Conservation (phyloP, 805 yeast genomes). For the Debaryomyces castellii region DNA sequence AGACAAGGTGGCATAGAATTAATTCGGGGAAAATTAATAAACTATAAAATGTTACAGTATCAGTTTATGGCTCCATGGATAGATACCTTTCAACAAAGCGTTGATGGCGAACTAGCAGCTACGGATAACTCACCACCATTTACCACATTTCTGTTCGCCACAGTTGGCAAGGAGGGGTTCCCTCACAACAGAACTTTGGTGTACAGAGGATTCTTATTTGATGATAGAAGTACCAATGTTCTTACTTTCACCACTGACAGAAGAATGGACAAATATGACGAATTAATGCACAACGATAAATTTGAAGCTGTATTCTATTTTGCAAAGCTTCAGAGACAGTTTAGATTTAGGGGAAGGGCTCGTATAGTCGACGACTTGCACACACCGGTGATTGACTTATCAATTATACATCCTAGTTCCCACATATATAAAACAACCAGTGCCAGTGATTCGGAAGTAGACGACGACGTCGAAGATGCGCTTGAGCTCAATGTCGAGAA, state of each 20-base stretch:
- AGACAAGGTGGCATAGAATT: not conserved
- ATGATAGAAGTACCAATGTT: slow-evolving; percentile 64
- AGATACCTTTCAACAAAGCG: slow-evolving; percentile 57
- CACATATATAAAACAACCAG: slow-evolving; percentile 15
- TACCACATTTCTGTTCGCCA: slow-evolving; percentile 64
- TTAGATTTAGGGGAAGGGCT: slow-evolving; percentile 69
- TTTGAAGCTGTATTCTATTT: slow-evolving; percentile 78
- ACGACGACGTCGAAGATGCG: slow-evolving; percentile 10
- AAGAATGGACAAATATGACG: slow-evolving; percentile 62
- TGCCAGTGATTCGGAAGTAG: slow-evolving; percentile 13
- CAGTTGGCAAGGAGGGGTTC: slow-evolving; percentile 51
- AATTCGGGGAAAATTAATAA: not conserved
- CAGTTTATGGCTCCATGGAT: slow-evolving; percentile 70
- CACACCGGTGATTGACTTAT: slow-evolving; percentile 32
- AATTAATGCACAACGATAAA: slow-evolving; percentile 49
- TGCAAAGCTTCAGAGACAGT: slow-evolving; percentile 60
- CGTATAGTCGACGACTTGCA: slow-evolving; percentile 37
- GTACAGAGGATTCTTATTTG: slow-evolving; percentile 71
- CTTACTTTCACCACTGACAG: slow-evolving; percentile 70
- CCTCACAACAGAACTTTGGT: slow-evolving; percentile 74
- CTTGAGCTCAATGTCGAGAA: slow-evolving; percentile 2
- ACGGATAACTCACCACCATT: slow-evolving; percentile 42
- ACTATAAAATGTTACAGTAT: slow-evolving; percentile 21
- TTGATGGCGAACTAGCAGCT: slow-evolving; percentile 42
- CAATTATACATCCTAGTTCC: slow-evolving; percentile 27